Evolutionary conservation across 441 rosid genomes (phyloP).

Genomic region (Erodium moschatum): DNA sequence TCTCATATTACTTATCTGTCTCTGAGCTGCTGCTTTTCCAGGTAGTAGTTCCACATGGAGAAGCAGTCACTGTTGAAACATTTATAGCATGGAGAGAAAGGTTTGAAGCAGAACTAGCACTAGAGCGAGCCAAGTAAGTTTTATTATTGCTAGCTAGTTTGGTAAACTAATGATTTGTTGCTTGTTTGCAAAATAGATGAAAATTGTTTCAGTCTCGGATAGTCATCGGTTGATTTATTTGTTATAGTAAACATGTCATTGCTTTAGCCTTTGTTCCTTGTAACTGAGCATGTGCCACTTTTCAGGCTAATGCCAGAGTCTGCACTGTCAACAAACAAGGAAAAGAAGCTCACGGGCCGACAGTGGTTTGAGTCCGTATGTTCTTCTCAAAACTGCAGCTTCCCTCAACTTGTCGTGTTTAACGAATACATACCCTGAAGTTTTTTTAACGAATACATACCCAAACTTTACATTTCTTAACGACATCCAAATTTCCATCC

Average conservation of each 20-base stretch:
- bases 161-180: neutral
- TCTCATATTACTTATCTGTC: neutral
- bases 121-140: conserved; percentile 92
- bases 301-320: conserved; percentile 87
- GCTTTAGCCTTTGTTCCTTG: neutral
- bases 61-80: conserved; percentile 86
- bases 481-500: no score
- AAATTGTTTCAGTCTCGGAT: neutral
- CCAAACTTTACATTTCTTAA: no score
- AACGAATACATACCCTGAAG: no score
- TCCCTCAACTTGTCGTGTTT: no score
- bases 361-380: conserved; percentile 94
- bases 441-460: no score
- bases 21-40: conserved; percentile 19
- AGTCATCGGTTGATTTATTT: neutral
- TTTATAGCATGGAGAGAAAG: conserved; percentile 96
- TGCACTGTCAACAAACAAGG: conserved; percentile 64
- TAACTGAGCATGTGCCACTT: conserved; percentile 12
- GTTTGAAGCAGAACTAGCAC: conserved; percentile 93
- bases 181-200: neutral
- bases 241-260: neutral
- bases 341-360: conserved; percentile 84
- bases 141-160: neutral
- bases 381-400: conserved; percentile 24
- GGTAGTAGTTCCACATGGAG: conserved; percentile 93